These are phyloP conservation scores for Pythium brachiatum DNA, from an alignment of 352 stramenopile genomes.

Conservation along the genomic window DNA sequence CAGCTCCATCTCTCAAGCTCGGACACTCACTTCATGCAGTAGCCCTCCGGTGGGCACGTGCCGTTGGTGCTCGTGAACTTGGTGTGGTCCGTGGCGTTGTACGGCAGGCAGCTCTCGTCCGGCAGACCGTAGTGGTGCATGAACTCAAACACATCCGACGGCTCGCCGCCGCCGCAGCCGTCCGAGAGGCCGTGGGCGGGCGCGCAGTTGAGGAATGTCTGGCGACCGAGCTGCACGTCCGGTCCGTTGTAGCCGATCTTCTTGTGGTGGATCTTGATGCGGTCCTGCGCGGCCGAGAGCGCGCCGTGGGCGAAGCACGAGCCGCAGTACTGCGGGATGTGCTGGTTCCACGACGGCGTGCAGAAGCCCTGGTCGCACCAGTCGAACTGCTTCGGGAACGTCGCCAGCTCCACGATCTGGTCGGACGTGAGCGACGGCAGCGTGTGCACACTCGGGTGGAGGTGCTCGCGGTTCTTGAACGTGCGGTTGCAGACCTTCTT, in stretches of 20 bases:
- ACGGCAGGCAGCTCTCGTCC: constrained; percentile 55
- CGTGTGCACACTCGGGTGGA: constrained; percentile 35
- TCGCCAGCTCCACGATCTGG: constrained; percentile 37
- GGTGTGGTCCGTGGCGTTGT: constrained; percentile 57
- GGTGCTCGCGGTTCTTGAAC: constrained; percentile 41
- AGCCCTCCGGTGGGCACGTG: constrained; percentile 56
- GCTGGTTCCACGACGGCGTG: constrained; percentile 70
- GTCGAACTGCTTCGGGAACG: constrained; percentile 66
- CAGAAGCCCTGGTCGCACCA: constrained; percentile 74
- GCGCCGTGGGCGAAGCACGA: constrained; percentile 71
- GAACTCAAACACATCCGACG: constrained; percentile 59
- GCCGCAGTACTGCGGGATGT: constrained; percentile 73
- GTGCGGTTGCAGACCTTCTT: constrained; percentile 48
- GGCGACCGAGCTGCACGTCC: constrained; percentile 57
- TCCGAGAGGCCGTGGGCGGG: constrained; percentile 51
- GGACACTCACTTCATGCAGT: constrained; percentile 60
- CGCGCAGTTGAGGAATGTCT: constrained; percentile 65
- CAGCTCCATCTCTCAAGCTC: neutral
- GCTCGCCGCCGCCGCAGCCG: constrained; percentile 56
- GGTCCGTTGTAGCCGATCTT: constrained; percentile 37
- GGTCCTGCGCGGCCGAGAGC: constrained; percentile 51
- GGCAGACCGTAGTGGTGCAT: constrained; percentile 56
- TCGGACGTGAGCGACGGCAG: constrained; percentile 30
- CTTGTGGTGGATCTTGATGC: constrained; percentile 66
- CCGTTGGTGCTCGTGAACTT: constrained; percentile 51